Base-by-base conservation (phyloP, 140 eudicot species). In the Flaveria floridana region DNA sequence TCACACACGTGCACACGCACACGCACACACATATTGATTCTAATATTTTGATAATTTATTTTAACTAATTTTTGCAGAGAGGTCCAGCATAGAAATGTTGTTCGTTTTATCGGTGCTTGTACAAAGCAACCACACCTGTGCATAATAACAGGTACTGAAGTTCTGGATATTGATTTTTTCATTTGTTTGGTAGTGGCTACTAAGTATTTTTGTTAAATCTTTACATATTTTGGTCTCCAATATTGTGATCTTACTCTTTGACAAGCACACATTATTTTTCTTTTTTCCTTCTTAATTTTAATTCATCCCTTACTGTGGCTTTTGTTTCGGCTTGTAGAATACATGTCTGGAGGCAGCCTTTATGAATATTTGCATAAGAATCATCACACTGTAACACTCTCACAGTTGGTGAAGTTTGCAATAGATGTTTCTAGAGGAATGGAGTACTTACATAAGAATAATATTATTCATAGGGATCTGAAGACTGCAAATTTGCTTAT, bases 301-400 rank as follows among this genome's bases (percentile, higher is more conserved):
- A 30, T 14, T 20, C 20, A 7, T 19, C 46, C 1, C 18, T n/a
- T 37, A 10, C 65, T 42, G 15, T 71, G 46, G 72, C 48, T 76
- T 71, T 50, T 76, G 58, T 61, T 79, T 16, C 44, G 66, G 62
- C 78, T 59, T 81, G 74, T 80, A 93, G 99, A 93, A 72, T 93
- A 86, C 85, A 90, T 90, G 99, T 82, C 91, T 70, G 97, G 97
- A 23, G 99, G 99, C 67, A 93, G 97, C 82, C 81, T 93, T 3
- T 93, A 76, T 62, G 95, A 93, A 3, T 90, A 90, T 70, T 59
- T 93, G 80, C 99, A 87, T 55, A 90, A 85, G 76, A 72, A 86
- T 68, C 86, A 82, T 73, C 48, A 7, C 67, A 70, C 42, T 42
- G 70, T 88, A 84, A 77, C 82, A 72, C 88, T 93, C 70, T 59